Conservation (phyloP, 2,329 filamentous ascomycete genomes). For the Hymenoscyphus fructigenus region DNA sequence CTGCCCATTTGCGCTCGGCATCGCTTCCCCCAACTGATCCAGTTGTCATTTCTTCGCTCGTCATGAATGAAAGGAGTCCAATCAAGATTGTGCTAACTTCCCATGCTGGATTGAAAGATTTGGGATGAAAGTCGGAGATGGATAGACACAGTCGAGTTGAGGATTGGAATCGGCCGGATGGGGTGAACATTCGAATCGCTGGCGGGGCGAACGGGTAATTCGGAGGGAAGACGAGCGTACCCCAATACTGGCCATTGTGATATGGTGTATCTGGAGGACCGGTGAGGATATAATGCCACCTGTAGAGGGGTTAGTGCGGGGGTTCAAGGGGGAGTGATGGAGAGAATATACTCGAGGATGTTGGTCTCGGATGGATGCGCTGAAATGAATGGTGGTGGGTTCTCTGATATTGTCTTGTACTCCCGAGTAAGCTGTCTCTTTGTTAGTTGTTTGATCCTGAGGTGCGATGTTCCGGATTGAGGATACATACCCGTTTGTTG, state of each 20-base stretch:
- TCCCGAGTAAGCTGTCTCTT: slow-evolving; percentile 56
- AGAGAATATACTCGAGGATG: slow-evolving; percentile 72
- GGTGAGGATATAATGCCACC: slow-evolving; percentile 94
- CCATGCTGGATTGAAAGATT: slow-evolving; percentile 98
- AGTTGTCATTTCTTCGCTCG: slow-evolving; percentile 97
- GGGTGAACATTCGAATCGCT: slow-evolving; percentile 98
- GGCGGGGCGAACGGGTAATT: slow-evolving; percentile 98
- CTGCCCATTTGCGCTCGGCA: slow-evolving; percentile 74
- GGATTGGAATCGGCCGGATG: slow-evolving; percentile 91
- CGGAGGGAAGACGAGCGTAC: slow-evolving; percentile 88
- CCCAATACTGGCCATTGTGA: slow-evolving; percentile 95
- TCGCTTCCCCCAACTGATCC: slow-evolving; percentile 79
- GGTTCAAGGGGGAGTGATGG: slow-evolving; percentile 5
- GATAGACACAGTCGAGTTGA: slow-evolving; percentile 89
- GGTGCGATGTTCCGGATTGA: slow-evolving; percentile 35
- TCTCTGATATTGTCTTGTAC: slow-evolving; percentile 65
- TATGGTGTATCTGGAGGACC: slow-evolving; percentile 94
- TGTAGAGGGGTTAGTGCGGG: slow-evolving; percentile 37
- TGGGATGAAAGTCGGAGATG: slow-evolving; percentile 97
- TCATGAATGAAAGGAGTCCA: slow-evolving; percentile 96
- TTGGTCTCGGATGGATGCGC: slow-evolving; percentile 89
- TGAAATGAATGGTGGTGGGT: slow-evolving; percentile 83
- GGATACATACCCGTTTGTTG: slow-evolving; percentile 61
- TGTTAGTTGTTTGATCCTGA: slow-evolving; percentile 42
- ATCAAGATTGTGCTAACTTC: slow-evolving; percentile 96